Evolutionary conservation across 305 asterid genomes (phyloP).

Genomic region (Solanum hybrid): DNA sequence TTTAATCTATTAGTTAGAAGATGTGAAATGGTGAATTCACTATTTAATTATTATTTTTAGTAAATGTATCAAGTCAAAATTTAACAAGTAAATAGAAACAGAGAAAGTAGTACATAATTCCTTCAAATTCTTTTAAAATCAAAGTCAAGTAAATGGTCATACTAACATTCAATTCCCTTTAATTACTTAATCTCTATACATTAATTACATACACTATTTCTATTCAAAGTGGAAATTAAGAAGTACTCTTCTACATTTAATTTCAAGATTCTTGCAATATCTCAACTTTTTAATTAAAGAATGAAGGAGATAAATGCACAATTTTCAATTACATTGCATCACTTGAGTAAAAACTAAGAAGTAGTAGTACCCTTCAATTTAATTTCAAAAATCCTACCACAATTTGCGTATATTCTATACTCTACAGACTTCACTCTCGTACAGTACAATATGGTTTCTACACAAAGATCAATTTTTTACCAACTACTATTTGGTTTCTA

Average conservation of each 20-base stretch:
- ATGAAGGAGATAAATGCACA: not conserved
- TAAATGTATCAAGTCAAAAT: not conserved
- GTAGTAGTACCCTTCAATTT: not conserved
- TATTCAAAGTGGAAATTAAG: not conserved
- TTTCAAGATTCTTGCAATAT: not conserved
- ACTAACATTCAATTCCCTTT: not conserved
- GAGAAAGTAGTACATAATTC: too few species aligned
- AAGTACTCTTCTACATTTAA: not conserved
- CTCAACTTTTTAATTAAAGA: not conserved
- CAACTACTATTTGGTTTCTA: not conserved
- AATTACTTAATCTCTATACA: not conserved
- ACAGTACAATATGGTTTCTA: accelerated
- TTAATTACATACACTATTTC: not conserved
- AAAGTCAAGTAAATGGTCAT: not conserved
- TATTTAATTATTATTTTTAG: too few species aligned
- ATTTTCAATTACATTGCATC: not conserved
- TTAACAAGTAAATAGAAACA: too few species aligned
- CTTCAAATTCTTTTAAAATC: not conserved
- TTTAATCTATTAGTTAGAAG: too few species aligned
- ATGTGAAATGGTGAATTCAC: too few species aligned
- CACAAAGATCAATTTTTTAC: not conserved
- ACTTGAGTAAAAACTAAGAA: not conserved
- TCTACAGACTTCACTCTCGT: not conserved
- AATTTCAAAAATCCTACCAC: not conserved
- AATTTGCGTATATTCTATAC: too few species aligned